Base-by-base conservation (phyloP, 225 moss, liverwort and hornwort species). In the Marchantia polymorpha region DNA sequence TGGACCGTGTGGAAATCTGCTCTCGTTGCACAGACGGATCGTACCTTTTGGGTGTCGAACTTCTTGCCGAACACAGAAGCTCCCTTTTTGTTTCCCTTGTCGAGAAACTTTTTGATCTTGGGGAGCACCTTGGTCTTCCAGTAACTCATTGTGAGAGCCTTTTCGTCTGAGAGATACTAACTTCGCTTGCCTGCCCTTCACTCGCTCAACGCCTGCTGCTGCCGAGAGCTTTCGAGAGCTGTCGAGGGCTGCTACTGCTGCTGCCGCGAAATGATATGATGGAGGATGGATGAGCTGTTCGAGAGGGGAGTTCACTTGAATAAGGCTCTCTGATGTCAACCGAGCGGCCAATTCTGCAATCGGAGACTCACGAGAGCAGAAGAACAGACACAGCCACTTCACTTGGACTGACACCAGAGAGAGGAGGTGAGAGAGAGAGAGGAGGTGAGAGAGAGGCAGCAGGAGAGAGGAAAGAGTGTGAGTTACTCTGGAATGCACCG, bases 101-200 rank as follows among this genome's bases (percentile, higher is more conserved):
- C 78, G 69, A 79, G 78, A 59, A 79, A 79, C 78, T 79, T 79
- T 55, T 79, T 79, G 78, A 79, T 30, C 78, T 79, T 79, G 39
- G 78, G 78, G 78, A 79, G 78, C 54, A 79, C 78, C 69, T 69
- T 79, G 68, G 78, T 79, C 78, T 79, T 79, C 78, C 78, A 79
- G 78, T 79, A 79, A 69, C 78, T 79, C 78, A 79, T 79, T 61
- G 69, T 79, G 78, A 54, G 14, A 64, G 64, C 25, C 47, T 77
- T 65, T 77, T 64, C 51, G 63, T 26, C 50, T 15, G 50, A 64
- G 48, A n/a, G 64, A 39, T 22, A 51, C 64, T 39, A 64, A 64
- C 63, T 65, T 77, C 54, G 69, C 53, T 51, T 8, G 8, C 26
- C 67, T 26, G 14, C 27, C 53, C 20, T 48, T 60, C 52, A 12